Percentiles rank a stretch among this genome's conserved stretches.
phyloP scores from a whole-genome alignment of 2,329 filamentous ascomycete genomes.

The Colletotrichum acutatum region DNA sequence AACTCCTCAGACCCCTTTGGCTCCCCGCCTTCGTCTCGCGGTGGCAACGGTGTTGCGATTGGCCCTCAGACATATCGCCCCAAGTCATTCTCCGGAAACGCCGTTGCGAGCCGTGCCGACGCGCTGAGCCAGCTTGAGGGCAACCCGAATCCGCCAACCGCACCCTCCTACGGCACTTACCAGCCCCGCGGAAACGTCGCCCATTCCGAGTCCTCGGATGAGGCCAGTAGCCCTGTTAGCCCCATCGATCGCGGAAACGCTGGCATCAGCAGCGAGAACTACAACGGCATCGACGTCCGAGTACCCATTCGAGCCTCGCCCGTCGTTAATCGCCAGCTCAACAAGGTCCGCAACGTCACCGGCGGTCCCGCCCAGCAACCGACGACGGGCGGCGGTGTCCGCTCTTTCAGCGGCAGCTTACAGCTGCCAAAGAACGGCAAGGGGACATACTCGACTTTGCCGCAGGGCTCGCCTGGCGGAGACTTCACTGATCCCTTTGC shows the following conservation, averaged over 20 bases:
- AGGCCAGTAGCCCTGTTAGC: background rate
- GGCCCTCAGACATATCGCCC: constrained; percentile 31
- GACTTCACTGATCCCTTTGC: constrained; percentile 22
- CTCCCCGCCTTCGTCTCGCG: constrained; percentile 25
- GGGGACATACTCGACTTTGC: constrained; percentile 2
- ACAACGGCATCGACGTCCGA: constrained; percentile 20
- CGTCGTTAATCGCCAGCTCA: constrained; percentile 29
- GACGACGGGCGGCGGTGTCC: constrained; percentile 14
- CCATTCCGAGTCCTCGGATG: background rate
- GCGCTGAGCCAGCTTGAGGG: constrained; percentile 30
- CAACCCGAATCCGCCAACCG: background rate
- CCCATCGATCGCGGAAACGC: constrained; percentile 6
- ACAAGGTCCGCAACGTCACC: constrained; percentile 22
- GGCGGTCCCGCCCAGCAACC: background rate
- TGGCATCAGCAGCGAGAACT: background rate
- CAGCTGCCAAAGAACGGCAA: background rate
- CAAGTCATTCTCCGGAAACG: constrained; percentile 19
- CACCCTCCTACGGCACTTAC: constrained; percentile 9
- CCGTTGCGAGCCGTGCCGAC: constrained; percentile 15
- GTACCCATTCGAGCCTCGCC: constrained; percentile 16
- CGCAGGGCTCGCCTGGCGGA: constrained; percentile 15
- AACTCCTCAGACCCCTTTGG: constrained; percentile 16
- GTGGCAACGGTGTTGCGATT: background rate
- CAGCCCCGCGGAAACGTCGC: constrained; percentile 8
- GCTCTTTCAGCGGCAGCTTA: constrained; percentile 7